Percentiles rank a stretch among this genome's conserved stretches.
Evolutionary conservation across 2,329 filamentous ascomycete genomes (phyloP).

Genomic region (Pyricularia sp.): DNA sequence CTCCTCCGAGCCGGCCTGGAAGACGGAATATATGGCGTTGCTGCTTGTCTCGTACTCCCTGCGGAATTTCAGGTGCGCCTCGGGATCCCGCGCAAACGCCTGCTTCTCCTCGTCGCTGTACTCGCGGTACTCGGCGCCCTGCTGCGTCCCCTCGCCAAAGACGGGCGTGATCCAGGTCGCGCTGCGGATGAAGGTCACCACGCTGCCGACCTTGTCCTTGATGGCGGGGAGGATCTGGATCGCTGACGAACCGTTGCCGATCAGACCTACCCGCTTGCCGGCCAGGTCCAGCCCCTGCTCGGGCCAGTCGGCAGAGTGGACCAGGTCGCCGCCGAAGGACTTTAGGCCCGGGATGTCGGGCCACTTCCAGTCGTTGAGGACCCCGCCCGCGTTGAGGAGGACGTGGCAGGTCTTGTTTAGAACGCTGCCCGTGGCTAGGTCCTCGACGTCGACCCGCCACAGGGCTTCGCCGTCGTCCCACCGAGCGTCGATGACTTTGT

Average conservation of each 20-base stretch:
- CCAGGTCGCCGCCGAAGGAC: conserved; percentile 17
- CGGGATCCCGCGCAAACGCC: conserved; percentile 10
- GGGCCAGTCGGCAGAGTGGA: conserved; percentile 21
- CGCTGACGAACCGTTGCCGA: conserved; percentile 21
- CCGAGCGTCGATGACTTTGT: conserved; percentile 27
- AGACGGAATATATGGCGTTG: conserved; percentile 10
- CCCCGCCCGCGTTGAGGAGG: conserved; percentile 11
- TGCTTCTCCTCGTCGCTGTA: conserved; percentile 9
- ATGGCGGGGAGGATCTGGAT: conserved; percentile 19
- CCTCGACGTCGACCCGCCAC: conserved; percentile 23
- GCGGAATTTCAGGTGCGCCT: conserved; percentile 8
- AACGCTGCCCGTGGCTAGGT: conserved; percentile 12
- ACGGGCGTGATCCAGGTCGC: conserved; percentile 11
- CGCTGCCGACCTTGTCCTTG: conserved; percentile 7
- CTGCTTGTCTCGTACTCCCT: conserved; percentile 10
- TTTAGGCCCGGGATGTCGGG: conserved; percentile 22
- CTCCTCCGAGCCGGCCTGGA: neutral
- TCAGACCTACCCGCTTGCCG: conserved; percentile 18
- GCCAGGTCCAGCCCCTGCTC: conserved; percentile 7
- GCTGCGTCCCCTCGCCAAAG: neutral
- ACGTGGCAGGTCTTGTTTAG: conserved; percentile 11
- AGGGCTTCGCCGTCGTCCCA: conserved; percentile 32
- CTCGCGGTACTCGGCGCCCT: conserved; percentile 9
- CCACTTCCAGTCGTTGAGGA: conserved; percentile 15
- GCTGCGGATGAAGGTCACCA: conserved; percentile 12